Percentiles rank a stretch among this genome's conserved stretches.
Evolutionary conservation across 1,139 yeast genomes (phyloP).

Genomic region (Sugiyamaella pinicola): DNA sequence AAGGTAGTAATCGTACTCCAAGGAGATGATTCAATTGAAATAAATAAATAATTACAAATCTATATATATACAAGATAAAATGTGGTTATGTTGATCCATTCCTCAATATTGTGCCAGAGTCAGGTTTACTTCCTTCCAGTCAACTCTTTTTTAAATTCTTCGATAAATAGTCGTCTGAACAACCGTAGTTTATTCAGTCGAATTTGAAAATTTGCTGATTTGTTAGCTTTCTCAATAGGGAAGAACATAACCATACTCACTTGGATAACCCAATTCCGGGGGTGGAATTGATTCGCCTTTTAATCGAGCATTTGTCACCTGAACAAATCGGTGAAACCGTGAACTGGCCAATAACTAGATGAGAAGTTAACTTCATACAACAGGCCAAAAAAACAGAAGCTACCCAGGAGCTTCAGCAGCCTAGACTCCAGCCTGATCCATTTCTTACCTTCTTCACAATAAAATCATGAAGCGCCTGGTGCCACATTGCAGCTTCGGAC

Average conservation of each 20-base stretch:
- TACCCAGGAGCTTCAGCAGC: too few relatives aligned
- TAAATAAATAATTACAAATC: background rate
- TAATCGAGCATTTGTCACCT: constrained; percentile 62
- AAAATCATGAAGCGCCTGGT: constrained; percentile 33
- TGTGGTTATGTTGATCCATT: background rate
- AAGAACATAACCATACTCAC: constrained; percentile 21
- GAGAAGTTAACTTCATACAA: too few relatives aligned
- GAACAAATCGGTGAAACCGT: constrained; percentile 69
- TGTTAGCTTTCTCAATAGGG: background rate
- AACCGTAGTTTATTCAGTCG: constrained; percentile 55
- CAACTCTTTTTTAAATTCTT: constrained; percentile 56
- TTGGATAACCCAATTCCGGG: constrained; percentile 27
- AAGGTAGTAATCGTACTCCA: background rate
- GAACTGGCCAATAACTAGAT: constrained; percentile 58
- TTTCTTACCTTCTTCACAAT: constrained; percentile 33
- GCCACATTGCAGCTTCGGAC: constrained; percentile 31
- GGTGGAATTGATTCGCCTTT: constrained; percentile 42
- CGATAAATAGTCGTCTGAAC: constrained; percentile 60
- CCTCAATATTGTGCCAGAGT: too few relatives aligned
- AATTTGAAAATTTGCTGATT: constrained; percentile 26
- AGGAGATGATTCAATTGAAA: too few relatives aligned
- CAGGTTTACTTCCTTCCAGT: constrained; percentile 16
- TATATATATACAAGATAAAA: constrained; percentile 1
- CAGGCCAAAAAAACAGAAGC: too few relatives aligned
- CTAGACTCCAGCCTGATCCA: too few relatives aligned